Conservation (phyloP, 257 asterid genomes). For the Solanum ossicruentum region DNA sequence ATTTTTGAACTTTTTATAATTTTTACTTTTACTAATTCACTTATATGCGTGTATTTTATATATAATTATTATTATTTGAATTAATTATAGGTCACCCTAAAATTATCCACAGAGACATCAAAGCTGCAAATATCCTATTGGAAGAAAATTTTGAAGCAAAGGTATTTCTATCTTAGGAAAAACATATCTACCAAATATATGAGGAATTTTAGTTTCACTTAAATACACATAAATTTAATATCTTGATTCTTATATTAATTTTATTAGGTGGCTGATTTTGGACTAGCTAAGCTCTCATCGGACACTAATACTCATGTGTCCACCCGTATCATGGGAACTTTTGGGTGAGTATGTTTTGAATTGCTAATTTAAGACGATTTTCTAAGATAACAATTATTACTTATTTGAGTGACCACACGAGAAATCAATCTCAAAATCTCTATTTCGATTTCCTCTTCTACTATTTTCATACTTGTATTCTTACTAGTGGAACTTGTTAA, state of each 20-base stretch:
- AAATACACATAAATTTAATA: background rate
- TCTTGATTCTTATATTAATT: background rate
- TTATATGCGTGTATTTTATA: background rate
- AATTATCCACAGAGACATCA: slow-evolving; percentile 81
- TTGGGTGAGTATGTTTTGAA: slow-evolving; percentile 34
- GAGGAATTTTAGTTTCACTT: background rate
- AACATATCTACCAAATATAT: background rate
- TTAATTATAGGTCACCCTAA: slow-evolving; percentile 72
- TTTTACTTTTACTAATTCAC: background rate
- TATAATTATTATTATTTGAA: background rate
- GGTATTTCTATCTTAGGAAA: slow-evolving; percentile 21
- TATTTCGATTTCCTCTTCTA: background rate
- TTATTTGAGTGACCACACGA: background rate
- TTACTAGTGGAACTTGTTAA: background rate
- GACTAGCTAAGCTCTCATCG: slow-evolving; percentile 72
- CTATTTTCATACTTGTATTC: background rate
- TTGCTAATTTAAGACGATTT: no score
- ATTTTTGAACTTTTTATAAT: background rate
- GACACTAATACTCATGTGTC: slow-evolving; percentile 83
- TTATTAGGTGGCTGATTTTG: slow-evolving; percentile 82
- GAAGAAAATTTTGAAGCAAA: slow-evolving; percentile 62
- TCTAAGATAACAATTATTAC: no score
- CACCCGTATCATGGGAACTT: slow-evolving; percentile 94
- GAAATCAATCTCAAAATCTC: background rate
- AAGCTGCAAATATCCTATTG: slow-evolving; percentile 68